Evolutionary conservation across 2,329 filamentous ascomycete species (phyloP), one percentile per base, ranked within the genome.

Genomic region (Purpureocillium lavendulum): DNA sequence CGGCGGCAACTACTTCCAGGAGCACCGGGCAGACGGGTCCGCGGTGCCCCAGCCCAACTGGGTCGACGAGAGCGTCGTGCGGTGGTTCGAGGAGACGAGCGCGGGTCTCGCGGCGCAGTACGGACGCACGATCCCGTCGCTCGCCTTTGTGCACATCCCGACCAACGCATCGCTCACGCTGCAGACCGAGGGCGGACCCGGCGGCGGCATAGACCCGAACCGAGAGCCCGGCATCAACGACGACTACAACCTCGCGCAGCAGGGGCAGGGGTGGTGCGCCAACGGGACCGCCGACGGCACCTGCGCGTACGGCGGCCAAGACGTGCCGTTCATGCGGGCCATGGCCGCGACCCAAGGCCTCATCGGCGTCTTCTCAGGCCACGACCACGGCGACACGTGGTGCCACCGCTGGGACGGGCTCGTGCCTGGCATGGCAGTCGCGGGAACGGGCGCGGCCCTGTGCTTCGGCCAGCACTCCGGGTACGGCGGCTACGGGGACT

Each of bases 401-500:
- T 80, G 73, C 48, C 69, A 63, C 40, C 66, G 62, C 42, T 74
- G 68, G 70, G 57, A 70, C 13, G 54, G 60, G 2, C 48, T 55
- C 2, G 57, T 63, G 0, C 49, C 52, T 8, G 59, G 54, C 3
- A 57, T 64, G 53, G 46, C 50, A 0, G 49, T 64, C 6, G 40
- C 48, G 0, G 71, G 68, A 1, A 69, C 65, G 40, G 68, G 67
- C 2, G 50, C 66, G 13, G 62, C 67, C 35, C 48, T 74, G 10
- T 74, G 70, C 48, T 84, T 81, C 50, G 77, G 78, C 5, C 75
- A 82, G 46, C 80, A 82, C 47, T 72, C 77, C 0, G 82, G 82
- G 0, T 85, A 85, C 40, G 82, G 81, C 0, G 82, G 82, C 0
- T 86, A 86, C 48, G 77, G 80, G 0, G 65, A 66, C 33, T 83